Conservation (phyloP, 139 green algal genomes). For the Dunaliella primolecta region DNA sequence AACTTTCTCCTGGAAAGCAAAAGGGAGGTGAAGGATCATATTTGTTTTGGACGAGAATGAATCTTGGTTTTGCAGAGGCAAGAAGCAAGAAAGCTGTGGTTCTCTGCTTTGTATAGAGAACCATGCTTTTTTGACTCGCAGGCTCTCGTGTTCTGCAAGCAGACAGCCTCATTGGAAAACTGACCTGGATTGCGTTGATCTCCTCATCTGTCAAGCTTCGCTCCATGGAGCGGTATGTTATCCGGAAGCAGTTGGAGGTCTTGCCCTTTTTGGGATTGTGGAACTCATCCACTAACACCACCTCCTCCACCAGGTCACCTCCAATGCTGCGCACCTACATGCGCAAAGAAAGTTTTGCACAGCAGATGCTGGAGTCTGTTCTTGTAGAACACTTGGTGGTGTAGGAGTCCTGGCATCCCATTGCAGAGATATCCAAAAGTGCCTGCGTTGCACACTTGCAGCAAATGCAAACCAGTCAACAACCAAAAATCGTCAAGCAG, state of each 20-base stretch:
- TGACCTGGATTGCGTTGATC: constrained; percentile 89
- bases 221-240: constrained; percentile 93
- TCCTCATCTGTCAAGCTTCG: constrained; percentile 94
- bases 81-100: neutral
- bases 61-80: no score
- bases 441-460: no score
- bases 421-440: no score
- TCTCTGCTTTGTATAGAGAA: neutral
- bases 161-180: no score
- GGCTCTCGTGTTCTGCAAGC: no score
- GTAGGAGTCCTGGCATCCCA: no score
- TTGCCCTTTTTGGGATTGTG: constrained; percentile 87
- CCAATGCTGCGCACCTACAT: constrained; percentile 40
- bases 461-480: no score
- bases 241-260: constrained; percentile 94
- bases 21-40: neutral
- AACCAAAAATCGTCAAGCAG: no score
- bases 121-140: no score
- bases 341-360: neutral
- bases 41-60: neutral
- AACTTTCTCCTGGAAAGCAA: constrained; percentile 77
- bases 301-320: constrained; percentile 88
- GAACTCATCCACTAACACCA: constrained; percentile 92
- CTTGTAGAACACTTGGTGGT: no score
- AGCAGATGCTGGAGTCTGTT: constrained; percentile 14